These are phyloP conservation scores for Kazachstania taianensis DNA, from an alignment of 805 yeast species.

Conservation along the genomic window DNA sequence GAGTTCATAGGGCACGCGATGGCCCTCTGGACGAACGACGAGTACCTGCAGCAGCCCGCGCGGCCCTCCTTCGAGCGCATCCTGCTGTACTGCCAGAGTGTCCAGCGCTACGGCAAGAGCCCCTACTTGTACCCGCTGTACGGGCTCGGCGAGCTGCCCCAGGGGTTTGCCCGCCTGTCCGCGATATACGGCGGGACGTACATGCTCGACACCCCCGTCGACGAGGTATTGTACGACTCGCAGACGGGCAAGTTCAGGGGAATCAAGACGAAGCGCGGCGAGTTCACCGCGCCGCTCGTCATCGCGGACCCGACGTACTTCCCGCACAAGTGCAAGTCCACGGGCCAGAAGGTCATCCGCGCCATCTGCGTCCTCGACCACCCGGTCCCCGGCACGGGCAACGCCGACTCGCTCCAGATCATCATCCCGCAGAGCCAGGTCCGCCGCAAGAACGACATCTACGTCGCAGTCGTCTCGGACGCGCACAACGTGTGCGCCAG, in stretches of 20 bases:
- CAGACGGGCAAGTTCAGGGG: constrained; percentile 65
- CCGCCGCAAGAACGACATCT: constrained; percentile 85
- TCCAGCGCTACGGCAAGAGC: constrained; percentile 90
- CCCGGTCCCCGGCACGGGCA: constrained; percentile 72
- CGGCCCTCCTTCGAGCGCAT: constrained; percentile 86
- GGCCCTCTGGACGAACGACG: constrained; percentile 94
- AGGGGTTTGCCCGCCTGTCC: constrained; percentile 92
- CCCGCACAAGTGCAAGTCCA: constrained; percentile 44
- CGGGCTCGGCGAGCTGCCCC: constrained; percentile 97
- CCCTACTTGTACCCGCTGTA: constrained; percentile 94
- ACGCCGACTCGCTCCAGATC: constrained; percentile 83
- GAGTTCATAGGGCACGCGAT: constrained; percentile 97
- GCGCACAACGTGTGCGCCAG: constrained; percentile 84
- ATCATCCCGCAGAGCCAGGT: constrained; percentile 96
- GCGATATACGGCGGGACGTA: constrained; percentile 98
- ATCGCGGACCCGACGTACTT: constrained; percentile 98
- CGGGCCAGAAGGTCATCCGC: constrained; percentile 31
- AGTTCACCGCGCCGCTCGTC: constrained; percentile 83
- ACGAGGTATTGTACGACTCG: constrained; percentile 71
- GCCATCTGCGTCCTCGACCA: constrained; percentile 77
- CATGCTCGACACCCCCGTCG: constrained; percentile 94
- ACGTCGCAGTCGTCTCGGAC: constrained; percentile 80
- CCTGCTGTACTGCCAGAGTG: constrained; percentile 75
- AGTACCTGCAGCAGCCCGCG: constrained; percentile 79
- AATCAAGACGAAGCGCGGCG: constrained; percentile 84